A percentile compares a stretch with the other conserved stretches of the same genome.
Conservation (phyloP, 805 yeast species). For the Zygosaccharomyces rouxii region DNA sequence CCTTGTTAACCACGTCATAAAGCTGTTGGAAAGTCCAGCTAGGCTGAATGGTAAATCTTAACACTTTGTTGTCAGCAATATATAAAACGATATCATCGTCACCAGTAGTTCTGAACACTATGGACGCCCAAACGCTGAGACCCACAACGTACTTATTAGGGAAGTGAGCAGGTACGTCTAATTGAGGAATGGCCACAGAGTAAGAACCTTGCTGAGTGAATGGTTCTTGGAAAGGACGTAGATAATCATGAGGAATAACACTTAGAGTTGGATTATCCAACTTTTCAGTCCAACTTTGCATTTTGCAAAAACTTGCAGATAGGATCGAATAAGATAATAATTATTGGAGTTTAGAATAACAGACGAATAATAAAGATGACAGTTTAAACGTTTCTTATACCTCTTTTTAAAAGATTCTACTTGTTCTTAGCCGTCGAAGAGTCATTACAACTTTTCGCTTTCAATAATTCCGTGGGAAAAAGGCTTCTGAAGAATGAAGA, state of each 20-base stretch:
- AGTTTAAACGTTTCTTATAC: not conserved
- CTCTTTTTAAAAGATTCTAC: not conserved
- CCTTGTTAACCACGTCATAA: slow-evolving; percentile 39
- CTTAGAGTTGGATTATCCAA: slow-evolving; percentile 81
- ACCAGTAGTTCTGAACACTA: slow-evolving; percentile 79
- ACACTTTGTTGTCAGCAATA: slow-evolving; percentile 42
- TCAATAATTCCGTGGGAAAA: slow-evolving; percentile 13
- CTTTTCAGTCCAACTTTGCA: slow-evolving; percentile 51
- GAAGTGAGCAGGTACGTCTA: slow-evolving; percentile 23
- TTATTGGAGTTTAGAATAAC: not conserved
- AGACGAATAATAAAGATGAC: too few relatives aligned
- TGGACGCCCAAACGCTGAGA: slow-evolving; percentile 62
- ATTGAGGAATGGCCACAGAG: slow-evolving; percentile 34
- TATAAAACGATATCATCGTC: slow-evolving; percentile 91
- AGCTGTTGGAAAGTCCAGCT: slow-evolving; percentile 51
- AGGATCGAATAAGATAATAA: not conserved
- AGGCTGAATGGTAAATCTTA: slow-evolving; percentile 60
- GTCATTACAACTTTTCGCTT: slow-evolving; percentile 10
- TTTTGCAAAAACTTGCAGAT: not conserved
- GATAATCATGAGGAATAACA: slow-evolving; percentile 81
- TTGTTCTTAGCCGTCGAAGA: slow-evolving; percentile 6
- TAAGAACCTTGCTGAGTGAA: slow-evolving; percentile 57
- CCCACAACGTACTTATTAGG: slow-evolving; percentile 45
- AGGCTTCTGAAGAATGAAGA: slow-evolving; percentile 1
- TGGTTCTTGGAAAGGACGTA: slow-evolving; percentile 66